phyloP scores from a whole-genome alignment of 2,329 filamentous ascomycete species.

The Aureobasidium sp. region DNA sequence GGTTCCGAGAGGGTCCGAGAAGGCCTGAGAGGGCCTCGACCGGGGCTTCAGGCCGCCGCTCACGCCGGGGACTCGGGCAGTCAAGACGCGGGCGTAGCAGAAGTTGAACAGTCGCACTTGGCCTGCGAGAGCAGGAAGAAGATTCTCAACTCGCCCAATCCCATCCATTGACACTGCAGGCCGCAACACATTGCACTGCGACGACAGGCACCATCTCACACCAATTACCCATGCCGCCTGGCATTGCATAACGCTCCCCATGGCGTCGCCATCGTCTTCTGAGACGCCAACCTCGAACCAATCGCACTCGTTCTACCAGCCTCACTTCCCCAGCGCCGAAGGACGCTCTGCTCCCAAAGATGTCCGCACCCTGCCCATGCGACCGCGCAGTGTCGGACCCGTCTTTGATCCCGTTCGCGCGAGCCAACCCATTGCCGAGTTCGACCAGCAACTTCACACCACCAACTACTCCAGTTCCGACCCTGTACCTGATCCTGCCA shows the following conservation, averaged over 20 bases:
- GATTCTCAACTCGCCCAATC: neutral
- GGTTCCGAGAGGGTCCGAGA: neutral
- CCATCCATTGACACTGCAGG: neutral
- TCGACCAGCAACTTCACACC: constrained; percentile 1
- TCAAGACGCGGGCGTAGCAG: neutral
- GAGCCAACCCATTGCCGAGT: constrained; percentile 9
- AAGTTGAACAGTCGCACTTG: neutral
- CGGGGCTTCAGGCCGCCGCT: neutral
- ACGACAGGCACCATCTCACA: neutral
- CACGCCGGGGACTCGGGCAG: neutral
- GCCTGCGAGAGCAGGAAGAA: neutral
- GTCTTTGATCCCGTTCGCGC: constrained; percentile 13
- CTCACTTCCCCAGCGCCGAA: constrained; percentile 16
- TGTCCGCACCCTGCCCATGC: neutral
- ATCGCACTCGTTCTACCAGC: neutral
- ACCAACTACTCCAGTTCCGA: neutral
- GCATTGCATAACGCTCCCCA: neutral
- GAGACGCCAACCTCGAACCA: neutral
- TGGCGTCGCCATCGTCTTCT: neutral
- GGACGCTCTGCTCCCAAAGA: neutral
- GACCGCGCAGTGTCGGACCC: constrained; percentile 10
- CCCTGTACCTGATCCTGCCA: constrained; percentile 17
- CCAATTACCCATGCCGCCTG: neutral
- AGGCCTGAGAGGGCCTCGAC: neutral
- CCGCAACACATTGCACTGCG: neutral